Percentiles rank a stretch among this genome's conserved stretches.
Conservation (phyloP, 2,329 filamentous ascomycete species). For the Venturia effusa region DNA sequence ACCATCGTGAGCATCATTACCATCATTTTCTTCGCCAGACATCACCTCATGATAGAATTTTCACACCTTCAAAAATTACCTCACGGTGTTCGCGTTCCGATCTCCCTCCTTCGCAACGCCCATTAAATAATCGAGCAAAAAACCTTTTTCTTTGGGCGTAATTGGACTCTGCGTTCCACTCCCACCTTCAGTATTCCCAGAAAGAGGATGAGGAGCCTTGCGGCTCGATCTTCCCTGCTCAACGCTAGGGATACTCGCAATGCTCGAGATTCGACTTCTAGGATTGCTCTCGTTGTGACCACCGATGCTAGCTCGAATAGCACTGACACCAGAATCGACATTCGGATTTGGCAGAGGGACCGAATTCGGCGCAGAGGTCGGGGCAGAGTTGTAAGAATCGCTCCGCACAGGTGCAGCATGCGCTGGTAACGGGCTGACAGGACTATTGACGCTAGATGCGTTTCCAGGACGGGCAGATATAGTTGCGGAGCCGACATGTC, state of each 20-base stretch:
- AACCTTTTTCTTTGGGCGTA: slow-evolving; percentile 62
- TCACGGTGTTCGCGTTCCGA: background rate
- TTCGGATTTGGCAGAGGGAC: background rate
- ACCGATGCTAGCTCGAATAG: background rate
- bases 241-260: slow-evolving; percentile 1
- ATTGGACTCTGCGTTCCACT: slow-evolving; percentile 35
- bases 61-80: background rate
- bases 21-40: background rate
- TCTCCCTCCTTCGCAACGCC: slow-evolving; percentile 31
- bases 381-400: slow-evolving; percentile 13
- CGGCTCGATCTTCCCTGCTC: slow-evolving; percentile 2
- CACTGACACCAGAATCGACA: background rate
- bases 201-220: background rate
- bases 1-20: background rate
- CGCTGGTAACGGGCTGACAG: slow-evolving; percentile 25
- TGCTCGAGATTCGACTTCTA: background rate
- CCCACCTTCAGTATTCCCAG: background rate
- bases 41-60: background rate
- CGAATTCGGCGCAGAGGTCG: background rate
- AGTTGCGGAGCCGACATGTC: background rate
- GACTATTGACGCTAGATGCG: slow-evolving; percentile 19
- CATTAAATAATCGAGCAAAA: slow-evolving; percentile 66
- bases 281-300: background rate
- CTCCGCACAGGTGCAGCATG: slow-evolving; percentile 16
- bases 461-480: background rate